These are phyloP conservation scores for Suillus occidentalis DNA, from an alignment of 768 basidiomycete species.

Conservation along the genomic window DNA sequence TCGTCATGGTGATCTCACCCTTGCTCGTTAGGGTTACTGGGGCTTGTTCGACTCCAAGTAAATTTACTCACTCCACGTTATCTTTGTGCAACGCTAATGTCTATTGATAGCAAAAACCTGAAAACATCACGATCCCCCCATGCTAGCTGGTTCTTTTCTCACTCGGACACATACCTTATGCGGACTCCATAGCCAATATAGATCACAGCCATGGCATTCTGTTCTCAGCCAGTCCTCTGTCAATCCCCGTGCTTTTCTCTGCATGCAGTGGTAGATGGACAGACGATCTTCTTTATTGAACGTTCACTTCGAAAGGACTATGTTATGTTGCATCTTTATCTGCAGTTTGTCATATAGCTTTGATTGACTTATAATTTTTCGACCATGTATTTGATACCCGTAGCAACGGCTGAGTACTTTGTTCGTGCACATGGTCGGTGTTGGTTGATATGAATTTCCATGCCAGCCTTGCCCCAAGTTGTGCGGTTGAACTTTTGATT, in stretches of 20 bases:
- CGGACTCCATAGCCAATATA: not conserved
- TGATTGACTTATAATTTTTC: not conserved
- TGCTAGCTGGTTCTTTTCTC: conserved; percentile 36
- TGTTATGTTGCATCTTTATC: conserved; percentile 1
- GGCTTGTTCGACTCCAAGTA: conserved; percentile 65
- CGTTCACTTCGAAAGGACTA: not conserved
- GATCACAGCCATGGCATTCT: not conserved
- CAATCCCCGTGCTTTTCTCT: not conserved
- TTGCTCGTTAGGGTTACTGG: conserved; percentile 48
- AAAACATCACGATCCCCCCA: conserved; percentile 68
- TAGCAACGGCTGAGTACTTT: not conserved
- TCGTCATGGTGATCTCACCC: conserved; percentile 9
- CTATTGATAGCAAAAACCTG: conserved; percentile 57
- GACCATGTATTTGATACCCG: not conserved
- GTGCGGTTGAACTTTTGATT: not conserved
- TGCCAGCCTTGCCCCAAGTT: not conserved
- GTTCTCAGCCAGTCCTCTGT: not conserved
- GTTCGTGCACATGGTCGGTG: not conserved
- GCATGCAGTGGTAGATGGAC: not conserved
- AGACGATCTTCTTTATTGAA: not conserved
- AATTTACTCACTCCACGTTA: conserved; percentile 16
- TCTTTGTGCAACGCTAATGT: conserved; percentile 11
- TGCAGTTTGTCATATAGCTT: not conserved
- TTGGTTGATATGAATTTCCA: not conserved
- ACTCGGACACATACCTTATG: not conserved